Conservation (phyloP, 2,329 filamentous ascomycete species). For the Proliferodiscus dingleyae region DNA sequence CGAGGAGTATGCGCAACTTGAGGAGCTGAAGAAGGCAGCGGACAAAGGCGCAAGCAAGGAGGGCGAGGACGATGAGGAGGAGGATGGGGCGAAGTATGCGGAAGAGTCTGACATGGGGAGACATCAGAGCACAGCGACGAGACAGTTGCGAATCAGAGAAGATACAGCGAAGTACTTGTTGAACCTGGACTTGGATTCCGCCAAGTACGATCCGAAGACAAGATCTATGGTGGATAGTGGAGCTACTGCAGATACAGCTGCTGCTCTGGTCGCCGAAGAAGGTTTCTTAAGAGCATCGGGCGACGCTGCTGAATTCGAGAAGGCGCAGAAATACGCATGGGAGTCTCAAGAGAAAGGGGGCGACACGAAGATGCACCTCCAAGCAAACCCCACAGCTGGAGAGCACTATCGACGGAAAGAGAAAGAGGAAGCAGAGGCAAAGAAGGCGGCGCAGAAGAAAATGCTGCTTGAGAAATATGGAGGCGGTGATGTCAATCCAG, state of each 20-base stretch:
- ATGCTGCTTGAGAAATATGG: constrained; percentile 80
- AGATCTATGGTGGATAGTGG: constrained; percentile 84
- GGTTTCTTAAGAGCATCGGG: constrained; percentile 85
- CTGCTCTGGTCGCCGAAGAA: constrained; percentile 83
- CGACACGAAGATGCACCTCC: constrained; percentile 78
- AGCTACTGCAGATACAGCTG: constrained; percentile 72
- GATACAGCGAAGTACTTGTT: constrained; percentile 96
- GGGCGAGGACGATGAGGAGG: constrained; percentile 47
- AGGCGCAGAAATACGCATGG: constrained; percentile 87
- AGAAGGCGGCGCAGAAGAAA: constrained; percentile 63
- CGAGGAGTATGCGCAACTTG: constrained; percentile 81
- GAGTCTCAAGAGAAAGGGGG: constrained; percentile 82
- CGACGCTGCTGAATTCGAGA: constrained; percentile 89
- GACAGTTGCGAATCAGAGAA: constrained; percentile 86
- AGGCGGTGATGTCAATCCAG: constrained; percentile 52
- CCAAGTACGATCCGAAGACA: constrained; percentile 97
- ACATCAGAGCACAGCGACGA: constrained; percentile 83
- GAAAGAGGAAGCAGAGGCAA: constrained; percentile 64
- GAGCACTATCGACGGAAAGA: constrained; percentile 80
- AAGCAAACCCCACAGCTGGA: constrained; percentile 93
- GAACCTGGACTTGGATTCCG: constrained; percentile 91
- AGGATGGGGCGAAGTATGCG: constrained; percentile 72
- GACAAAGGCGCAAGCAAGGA: constrained; percentile 42
- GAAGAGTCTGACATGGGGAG: constrained; percentile 97
- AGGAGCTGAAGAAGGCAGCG: constrained; percentile 61